A percentile compares a stretch with the other conserved stretches of the same genome.
phyloP scores from a whole-genome alignment of 306 rosid species.

The Dryas drummondii region DNA sequence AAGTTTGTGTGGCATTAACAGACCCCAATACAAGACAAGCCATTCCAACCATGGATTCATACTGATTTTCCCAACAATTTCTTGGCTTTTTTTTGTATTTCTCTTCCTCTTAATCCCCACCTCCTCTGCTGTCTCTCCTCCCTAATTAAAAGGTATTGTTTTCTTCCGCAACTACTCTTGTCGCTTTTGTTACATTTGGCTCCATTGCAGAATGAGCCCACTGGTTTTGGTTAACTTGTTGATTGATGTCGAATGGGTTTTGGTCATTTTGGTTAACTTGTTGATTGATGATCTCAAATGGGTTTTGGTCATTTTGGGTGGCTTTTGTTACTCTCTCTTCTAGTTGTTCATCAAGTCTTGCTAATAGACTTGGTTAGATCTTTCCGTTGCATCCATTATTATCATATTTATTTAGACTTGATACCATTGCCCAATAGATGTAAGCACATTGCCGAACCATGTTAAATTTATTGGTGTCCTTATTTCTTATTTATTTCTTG shows the following conservation, averaged over 20 bases:
- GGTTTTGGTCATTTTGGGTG: too few species aligned
- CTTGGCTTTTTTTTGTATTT: background rate
- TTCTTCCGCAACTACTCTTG: slow-evolving; percentile 23
- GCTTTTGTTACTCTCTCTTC: too few species aligned
- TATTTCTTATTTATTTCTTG: too few species aligned
- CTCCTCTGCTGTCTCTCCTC: slow-evolving; percentile 17
- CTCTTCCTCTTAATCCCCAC: slow-evolving; percentile 4
- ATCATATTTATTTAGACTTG: too few species aligned
- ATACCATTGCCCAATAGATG: too few species aligned
- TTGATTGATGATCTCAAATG: too few species aligned
- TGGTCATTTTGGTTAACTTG: slow-evolving; percentile 1
- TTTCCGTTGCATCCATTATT: too few species aligned
- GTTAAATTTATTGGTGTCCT: too few species aligned
- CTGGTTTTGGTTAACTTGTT: slow-evolving; percentile 15
- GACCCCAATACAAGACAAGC: background rate
- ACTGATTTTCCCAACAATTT: slow-evolving; percentile 25
- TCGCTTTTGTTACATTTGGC: slow-evolving; percentile 28
- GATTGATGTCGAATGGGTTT: slow-evolving; percentile 47
- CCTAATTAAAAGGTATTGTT: slow-evolving; percentile 48
- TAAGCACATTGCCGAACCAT: too few species aligned
- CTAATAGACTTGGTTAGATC: too few species aligned
- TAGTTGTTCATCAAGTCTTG: too few species aligned
- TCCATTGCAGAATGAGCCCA: slow-evolving; percentile 5
- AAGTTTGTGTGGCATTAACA: slow-evolving; percentile 18
- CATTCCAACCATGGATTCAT: slow-evolving; percentile 23